Evolutionary conservation across 2,329 filamentous ascomycete species (phyloP), one percentile per base, ranked within the genome.

Genomic region (Erysiphe pulchra): DNA sequence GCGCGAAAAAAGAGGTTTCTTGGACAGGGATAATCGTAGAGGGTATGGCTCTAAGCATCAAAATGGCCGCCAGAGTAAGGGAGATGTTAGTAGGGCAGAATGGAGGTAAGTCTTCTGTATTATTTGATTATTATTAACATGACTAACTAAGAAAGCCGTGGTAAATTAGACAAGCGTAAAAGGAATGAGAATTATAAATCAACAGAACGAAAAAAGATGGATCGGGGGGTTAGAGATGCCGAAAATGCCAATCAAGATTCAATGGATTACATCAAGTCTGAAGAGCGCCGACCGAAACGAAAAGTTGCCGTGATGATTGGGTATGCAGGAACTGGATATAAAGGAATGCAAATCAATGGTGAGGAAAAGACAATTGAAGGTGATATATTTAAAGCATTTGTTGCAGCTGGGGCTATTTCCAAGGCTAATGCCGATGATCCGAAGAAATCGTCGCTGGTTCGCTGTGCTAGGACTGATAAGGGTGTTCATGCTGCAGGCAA

Each of bases 401-500:
- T 98, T 50, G 75, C 76, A 2, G 86, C 90, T 2, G 82, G 86
- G 16, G 86, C 90, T 36, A 93, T 98, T 50, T 92, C 86, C 43
- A 95, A 95, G 62, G 84, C 84, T 50, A 98, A 98, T 58, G 90
- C 90, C 18, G 77, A 92, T 54, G 90, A 98, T 58, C 90, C 87
- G 4, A 92, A 92, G 62, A 98, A 98, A 63, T 92, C 85, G 1
- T 86, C 84, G 45, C 72, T 98, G 42, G 82, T 93, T 46, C 79
- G 90, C 51, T 98, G 90, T 61, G 90, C 90, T 4, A 73, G 90
- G 51, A 98, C 90, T 0, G 90, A 98, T 64, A 98, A 95, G 66
- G 90, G 90, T 46, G 87, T 95, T 1, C 87, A 95, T 60, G 87
- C 87, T 1, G 87, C 87, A 1, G 90, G 87, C 45, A 95, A 95